A percentile compares a stretch with the other conserved stretches of the same genome.
These are phyloP conservation scores for Sporisorium reilianum DNA, from an alignment of 1,284 basidiomycete genomes.

Conservation along the genomic window DNA sequence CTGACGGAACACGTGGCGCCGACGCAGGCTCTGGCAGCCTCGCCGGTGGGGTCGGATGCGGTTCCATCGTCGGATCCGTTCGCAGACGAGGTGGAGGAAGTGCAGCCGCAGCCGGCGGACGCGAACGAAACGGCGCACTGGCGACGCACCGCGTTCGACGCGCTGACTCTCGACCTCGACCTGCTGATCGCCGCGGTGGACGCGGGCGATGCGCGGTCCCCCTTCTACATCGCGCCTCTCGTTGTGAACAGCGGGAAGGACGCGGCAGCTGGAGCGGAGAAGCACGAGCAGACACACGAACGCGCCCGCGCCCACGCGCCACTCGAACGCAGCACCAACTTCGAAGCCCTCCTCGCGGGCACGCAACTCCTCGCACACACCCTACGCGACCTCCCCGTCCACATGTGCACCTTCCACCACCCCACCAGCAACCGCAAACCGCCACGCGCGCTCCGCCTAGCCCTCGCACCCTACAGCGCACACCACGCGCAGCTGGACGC, in stretches of 20 bases:
- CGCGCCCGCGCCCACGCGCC: neutral
- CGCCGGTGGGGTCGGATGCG: neutral
- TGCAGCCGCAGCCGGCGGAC: neutral
- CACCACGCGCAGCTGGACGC: conserved; percentile 10
- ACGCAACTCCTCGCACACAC: conserved; percentile 16
- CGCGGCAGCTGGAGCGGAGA: neutral
- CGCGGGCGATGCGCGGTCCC: conserved; percentile 11
- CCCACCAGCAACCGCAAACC: neutral
- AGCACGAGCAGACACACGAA: neutral
- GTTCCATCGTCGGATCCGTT: conserved; percentile 15
- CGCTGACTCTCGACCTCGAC: conserved; percentile 21
- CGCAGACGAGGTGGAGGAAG: conserved; percentile 9
- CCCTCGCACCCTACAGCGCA: conserved; percentile 8
- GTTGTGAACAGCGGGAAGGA: neutral
- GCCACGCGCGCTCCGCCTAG: conserved; percentile 11
- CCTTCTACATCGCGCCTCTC: conserved; percentile 21
- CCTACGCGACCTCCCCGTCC: conserved; percentile 24
- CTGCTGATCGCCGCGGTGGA: conserved; percentile 25
- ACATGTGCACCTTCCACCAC: conserved; percentile 21
- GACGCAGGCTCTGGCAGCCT: neutral
- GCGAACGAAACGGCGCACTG: conserved; percentile 7
- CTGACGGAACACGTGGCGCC: conserved; percentile 30
- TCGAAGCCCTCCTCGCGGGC: conserved; percentile 16
- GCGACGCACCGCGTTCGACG: conserved; percentile 9
- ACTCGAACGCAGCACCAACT: conserved; percentile 1